Percentiles rank a stretch among this genome's conserved stretches.
These are phyloP conservation scores for Ophiostoma populinum DNA, from an alignment of 2,329 filamentous ascomycete genomes.

Conservation along the genomic window DNA sequence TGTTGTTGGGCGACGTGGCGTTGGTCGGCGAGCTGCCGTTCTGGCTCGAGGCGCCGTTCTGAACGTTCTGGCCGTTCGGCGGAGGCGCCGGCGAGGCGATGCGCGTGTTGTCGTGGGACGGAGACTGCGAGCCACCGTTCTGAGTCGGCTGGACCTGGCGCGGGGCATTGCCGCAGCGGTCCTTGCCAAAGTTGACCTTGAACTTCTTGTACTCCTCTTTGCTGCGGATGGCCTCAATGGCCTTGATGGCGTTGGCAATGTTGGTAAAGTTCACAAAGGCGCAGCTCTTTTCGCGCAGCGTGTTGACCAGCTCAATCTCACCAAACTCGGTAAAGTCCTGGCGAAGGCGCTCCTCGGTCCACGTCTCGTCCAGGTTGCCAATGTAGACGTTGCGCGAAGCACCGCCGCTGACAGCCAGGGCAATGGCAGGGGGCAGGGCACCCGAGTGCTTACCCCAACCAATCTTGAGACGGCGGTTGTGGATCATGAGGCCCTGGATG, in stretches of 20 bases:
- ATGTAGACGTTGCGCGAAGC: slow-evolving; percentile 98
- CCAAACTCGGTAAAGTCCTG: slow-evolving; percentile 96
- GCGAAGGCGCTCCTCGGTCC: slow-evolving; percentile 87
- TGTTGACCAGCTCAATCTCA: slow-evolving; percentile 95
- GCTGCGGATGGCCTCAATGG: slow-evolving; percentile 86
- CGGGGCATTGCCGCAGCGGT: slow-evolving; percentile 90
- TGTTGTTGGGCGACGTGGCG: slow-evolving; percentile 18
- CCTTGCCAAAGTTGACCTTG: slow-evolving; percentile 99
- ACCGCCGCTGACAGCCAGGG: slow-evolving; percentile 85
- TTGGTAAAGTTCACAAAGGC: slow-evolving; percentile 99
- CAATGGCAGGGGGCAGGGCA: slow-evolving; percentile 86
- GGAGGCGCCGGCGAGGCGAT: slow-evolving; percentile 38
- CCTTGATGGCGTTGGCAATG: slow-evolving; percentile 98
- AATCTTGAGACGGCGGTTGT: slow-evolving; percentile 94
- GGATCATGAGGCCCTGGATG: slow-evolving; percentile 95
- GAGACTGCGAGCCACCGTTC: slow-evolving; percentile 34
- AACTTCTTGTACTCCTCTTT: slow-evolving; percentile 96
- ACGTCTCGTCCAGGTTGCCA: slow-evolving; percentile 91
- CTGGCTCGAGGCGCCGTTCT: slow-evolving; percentile 40
- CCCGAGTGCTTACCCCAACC: slow-evolving; percentile 99
- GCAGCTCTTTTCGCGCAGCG: slow-evolving; percentile 94
- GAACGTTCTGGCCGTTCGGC: too few species aligned
- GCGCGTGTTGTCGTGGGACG: slow-evolving; percentile 41
- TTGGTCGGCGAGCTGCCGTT: slow-evolving; percentile 39
- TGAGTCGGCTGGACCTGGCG: slow-evolving; percentile 48